Base-by-base conservation (phyloP, 495 filamentous ascomycete genomes). In the Penicillium odoratum region DNA sequence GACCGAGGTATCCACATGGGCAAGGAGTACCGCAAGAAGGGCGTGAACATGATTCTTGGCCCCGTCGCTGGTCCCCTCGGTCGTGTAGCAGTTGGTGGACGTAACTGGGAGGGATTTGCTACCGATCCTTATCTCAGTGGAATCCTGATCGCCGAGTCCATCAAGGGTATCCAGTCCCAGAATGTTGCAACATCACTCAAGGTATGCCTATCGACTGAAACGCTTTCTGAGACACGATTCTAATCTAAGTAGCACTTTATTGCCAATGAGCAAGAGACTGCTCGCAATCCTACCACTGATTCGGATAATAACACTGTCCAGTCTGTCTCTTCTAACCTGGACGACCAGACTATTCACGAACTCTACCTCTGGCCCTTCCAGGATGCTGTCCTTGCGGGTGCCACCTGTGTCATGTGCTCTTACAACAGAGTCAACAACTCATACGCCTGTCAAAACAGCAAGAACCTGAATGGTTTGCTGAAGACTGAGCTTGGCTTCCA, bases 91-190 rank as follows among this genome's bases (percentile, higher is more conserved):
- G 83, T 82, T 34, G 91, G 91, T 33, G 92, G 92, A 2, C 75
- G 92, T 11, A 94, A 92, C 63, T 96, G 91, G 91, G 92, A 96
- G 74, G 89, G 89, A 0, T 90, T 92, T 59, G 82, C 85, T 7
- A 63, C 78, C 0, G 91, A 93, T 70, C 90, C 89, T 0, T 89
- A 90, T 21, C 77, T 87, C 5, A 80, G 83, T 63, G 86, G 85
- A 10, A 69, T 83, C 55, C 79, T 81, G 4, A 80, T 82, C 26
- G 80, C 79, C 28, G 69, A 85, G 62, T 88, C 78, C 15, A 83
- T 87, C 62, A 74, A 73, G 31, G 86, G 92, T 5, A 86, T 93
- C 7, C 86, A 92, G 69, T 78, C 83, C 1, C 76, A 83, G 16
- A 85, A 85, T 18, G 85, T 93, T 8, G 88, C 87, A 45, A 87